phyloP scores from a whole-genome alignment of 805 yeast genomes.

The Jamesozyma gamospora region DNA sequence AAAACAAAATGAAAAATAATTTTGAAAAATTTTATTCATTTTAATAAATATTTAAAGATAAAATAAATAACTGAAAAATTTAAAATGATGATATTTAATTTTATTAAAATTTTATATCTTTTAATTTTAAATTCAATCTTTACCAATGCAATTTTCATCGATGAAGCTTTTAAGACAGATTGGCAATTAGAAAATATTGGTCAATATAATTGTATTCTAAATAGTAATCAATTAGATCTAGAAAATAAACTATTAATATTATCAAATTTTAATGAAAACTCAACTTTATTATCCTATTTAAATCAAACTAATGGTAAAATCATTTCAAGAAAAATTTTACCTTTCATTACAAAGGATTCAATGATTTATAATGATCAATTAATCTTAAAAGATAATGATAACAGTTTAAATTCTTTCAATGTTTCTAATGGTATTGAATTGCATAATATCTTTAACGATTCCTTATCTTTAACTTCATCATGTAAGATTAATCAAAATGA shows the following conservation, averaged over 20 bases:
- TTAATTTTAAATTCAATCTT: background rate
- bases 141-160: constrained; percentile 32
- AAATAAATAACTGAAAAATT: too few species aligned
- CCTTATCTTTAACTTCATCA: constrained; percentile 8
- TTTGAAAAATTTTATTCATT: too few species aligned
- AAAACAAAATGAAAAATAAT: too few species aligned
- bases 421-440: constrained; percentile 1
- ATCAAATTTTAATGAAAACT: constrained; percentile 15
- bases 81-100: too few species aligned
- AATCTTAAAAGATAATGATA: constrained; percentile 6
- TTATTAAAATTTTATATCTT: too few species aligned
- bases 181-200: constrained; percentile 46
- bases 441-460: background rate
- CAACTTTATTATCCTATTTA: constrained; percentile 28
- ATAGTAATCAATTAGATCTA: constrained; percentile 2
- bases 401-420: constrained; percentile 5
- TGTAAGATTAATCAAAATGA: constrained; percentile 12
- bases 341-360: constrained; percentile 9
- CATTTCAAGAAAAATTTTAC: constrained; percentile 22
- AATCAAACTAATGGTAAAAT: constrained; percentile 28
- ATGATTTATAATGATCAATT: constrained; percentile 7
- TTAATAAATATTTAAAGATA: too few species aligned
- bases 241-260: constrained; percentile 19
- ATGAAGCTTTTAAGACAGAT: constrained; percentile 46
- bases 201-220: constrained; percentile 22